A percentile compares a stretch with the other conserved stretches of the same genome.
These are phyloP conservation scores for Erodium maritimum DNA, from an alignment of 345 rosid species.

Conservation along the genomic window DNA sequence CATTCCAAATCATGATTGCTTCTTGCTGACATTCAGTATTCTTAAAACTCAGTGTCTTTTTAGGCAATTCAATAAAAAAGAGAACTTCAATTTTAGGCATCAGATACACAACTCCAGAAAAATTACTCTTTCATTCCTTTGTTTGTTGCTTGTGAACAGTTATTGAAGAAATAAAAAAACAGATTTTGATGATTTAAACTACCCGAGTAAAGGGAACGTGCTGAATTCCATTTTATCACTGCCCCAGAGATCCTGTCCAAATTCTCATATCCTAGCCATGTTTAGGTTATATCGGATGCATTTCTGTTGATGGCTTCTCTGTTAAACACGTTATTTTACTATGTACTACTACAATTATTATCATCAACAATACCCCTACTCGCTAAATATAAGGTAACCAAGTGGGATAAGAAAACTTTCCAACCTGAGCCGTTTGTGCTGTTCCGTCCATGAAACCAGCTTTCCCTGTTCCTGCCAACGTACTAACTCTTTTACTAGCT, in stretches of 20 bases:
- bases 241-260: background rate
- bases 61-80: background rate
- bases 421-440: slow-evolving; percentile 60
- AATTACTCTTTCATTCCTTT: background rate
- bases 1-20: background rate
- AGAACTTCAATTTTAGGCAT: background rate
- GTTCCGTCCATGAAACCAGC: slow-evolving; percentile 87
- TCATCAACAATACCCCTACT: too few species aligned
- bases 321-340: too few species aligned
- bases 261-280: too few species aligned
- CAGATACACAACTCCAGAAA: background rate
- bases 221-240: background rate
- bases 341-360: too few species aligned
- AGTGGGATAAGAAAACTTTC: background rate
- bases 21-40: background rate
- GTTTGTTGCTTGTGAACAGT: background rate
- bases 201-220: background rate
- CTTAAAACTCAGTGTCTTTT: too few species aligned
- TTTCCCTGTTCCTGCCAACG: slow-evolving; percentile 87
- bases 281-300: too few species aligned
- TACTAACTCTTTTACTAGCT: slow-evolving; percentile 51
- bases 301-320: too few species aligned
- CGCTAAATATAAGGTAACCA: too few species aligned
- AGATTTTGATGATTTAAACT: background rate
- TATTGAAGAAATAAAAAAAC: too few species aligned